Conservation (phyloP, 2,329 filamentous ascomycete genomes). For the Pezicula rhizophila region DNA sequence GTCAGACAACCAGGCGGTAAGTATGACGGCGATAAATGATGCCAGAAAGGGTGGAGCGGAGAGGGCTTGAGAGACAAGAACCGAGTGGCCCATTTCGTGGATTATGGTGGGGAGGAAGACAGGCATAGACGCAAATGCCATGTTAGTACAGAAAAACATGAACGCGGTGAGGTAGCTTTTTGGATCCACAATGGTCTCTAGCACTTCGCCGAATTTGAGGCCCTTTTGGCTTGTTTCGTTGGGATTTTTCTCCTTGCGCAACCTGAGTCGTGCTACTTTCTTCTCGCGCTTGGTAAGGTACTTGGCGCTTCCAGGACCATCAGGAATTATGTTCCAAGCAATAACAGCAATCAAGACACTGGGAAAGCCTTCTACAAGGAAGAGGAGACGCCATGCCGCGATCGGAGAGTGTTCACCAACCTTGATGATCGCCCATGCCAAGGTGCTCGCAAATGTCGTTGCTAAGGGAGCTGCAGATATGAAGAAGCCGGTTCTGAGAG, state of each 20-base stretch:
- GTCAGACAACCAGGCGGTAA: conserved; percentile 70
- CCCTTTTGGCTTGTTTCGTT: conserved; percentile 20
- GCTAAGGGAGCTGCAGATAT: conserved; percentile 79
- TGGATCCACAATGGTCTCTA: conserved; percentile 56
- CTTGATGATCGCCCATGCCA: conserved; percentile 74
- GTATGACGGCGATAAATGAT: conserved; percentile 65
- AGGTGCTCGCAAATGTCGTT: conserved; percentile 71
- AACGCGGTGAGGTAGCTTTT: conserved; percentile 68
- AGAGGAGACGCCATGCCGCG: conserved; percentile 79
- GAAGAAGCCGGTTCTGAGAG: conserved; percentile 79
- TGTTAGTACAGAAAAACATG: conserved; percentile 85
- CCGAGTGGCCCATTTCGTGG: conserved; percentile 65
- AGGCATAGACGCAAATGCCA: conserved; percentile 81
- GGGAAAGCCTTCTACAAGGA: conserved; percentile 80
- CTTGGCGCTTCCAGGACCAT: conserved; percentile 60
- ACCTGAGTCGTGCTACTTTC: conserved; percentile 64
- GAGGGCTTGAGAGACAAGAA: conserved; percentile 66
- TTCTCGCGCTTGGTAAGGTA: conserved; percentile 60
- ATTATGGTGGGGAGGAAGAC: conserved; percentile 83
- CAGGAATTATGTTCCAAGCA: conserved; percentile 71
- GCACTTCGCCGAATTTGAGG: conserved; percentile 50
- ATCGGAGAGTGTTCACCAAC: conserved; percentile 60
- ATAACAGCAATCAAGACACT: conserved; percentile 68
- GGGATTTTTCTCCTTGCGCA: conserved; percentile 35
- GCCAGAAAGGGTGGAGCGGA: conserved; percentile 76